Evolutionary conservation across 2,329 filamentous ascomycete species (phyloP).

Genomic region (Huntiella abstrusa): DNA sequence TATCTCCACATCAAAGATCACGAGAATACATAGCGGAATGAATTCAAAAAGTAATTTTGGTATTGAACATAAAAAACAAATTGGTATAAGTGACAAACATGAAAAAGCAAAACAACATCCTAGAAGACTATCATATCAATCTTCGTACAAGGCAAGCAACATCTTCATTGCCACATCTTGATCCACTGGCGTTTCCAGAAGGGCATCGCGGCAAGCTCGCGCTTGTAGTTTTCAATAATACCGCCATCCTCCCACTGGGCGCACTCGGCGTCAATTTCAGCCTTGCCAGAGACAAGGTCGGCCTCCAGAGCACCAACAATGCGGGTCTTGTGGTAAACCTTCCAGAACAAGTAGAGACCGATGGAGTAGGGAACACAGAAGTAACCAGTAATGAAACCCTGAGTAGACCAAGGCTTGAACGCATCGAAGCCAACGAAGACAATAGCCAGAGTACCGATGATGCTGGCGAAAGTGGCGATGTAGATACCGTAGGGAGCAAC

Average conservation of each 20-base stretch:
- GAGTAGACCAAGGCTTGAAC: slow-evolving; percentile 30
- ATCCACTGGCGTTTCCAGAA: slow-evolving; percentile 21
- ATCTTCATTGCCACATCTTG: slow-evolving; percentile 19
- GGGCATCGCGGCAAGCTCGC: slow-evolving; percentile 20
- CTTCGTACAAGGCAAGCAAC: not conserved
- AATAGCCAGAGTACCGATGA: slow-evolving; percentile 28
- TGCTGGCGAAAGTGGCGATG: slow-evolving; percentile 18
- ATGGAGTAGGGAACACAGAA: slow-evolving; percentile 34
- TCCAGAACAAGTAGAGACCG: slow-evolving; percentile 46
- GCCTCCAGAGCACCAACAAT: slow-evolving; percentile 35
- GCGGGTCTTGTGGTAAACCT: slow-evolving; percentile 42
- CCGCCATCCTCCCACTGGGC: slow-evolving; percentile 25
- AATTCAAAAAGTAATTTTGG: not conserved
- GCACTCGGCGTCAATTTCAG: slow-evolving; percentile 42
- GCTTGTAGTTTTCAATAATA: slow-evolving; percentile 26
- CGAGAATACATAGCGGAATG: not conserved
- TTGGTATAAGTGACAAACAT: not conserved
- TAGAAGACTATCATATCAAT: no score
- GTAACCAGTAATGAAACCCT: slow-evolving; percentile 27
- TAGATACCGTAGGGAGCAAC: slow-evolving; percentile 20
- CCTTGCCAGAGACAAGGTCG: slow-evolving; percentile 42
- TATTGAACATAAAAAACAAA: not conserved
- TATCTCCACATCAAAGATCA: not conserved
- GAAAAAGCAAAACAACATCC: not conserved
- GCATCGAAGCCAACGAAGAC: slow-evolving; percentile 38